Base-by-base conservation (phyloP, 2,329 filamentous ascomycete species). In the Scedosporium minutisporum region DNA sequence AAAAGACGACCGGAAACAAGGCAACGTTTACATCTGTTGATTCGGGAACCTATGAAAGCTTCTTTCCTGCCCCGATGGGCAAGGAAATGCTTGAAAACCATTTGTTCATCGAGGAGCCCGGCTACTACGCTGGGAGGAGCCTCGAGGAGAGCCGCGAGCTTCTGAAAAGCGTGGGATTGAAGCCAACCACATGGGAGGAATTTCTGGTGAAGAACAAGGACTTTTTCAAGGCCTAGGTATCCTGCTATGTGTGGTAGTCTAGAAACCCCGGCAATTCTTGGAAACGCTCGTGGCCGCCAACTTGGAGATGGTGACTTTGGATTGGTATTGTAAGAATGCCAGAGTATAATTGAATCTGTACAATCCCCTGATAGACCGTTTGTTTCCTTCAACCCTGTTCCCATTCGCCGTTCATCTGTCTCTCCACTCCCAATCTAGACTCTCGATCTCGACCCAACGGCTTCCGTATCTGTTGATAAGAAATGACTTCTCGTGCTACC, bases 81-180 rank as follows among this genome's bases (percentile, higher is more conserved):
- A 64, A 73, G 60, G 77, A 79, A 65, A 57, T 79, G 65, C 63
- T 75, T 12, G 76, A 79, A 23, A 44, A 59, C 63, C 72, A 77
- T 69, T 65, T 73, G n/a, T 68, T 79, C 6, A 64, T 78, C n/a
- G 70, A 74, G 33, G 72, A 75, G 18, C 75, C 73, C 4, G 76
- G 76, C 1, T 79, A 78, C 65, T 79, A 75, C 41, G 73, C 63
- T 4, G 73, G 72, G 1, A 74, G 69, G 38, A 67, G 69, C 48
- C 63, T 77, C 7, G 67, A 67, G 10, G 70, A 71, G 64, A 75
- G 72, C 33, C 60, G 70, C 51, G 65, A 63, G 2, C 65, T 77
- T 29, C 48, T 78, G 4, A 71, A 72, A 3, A 72, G 76, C 6
- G 29, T 33, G 29, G 29, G 29, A 33, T 33, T 33, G 42, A 69